Evolutionary conservation across 345 rosid species (phyloP), one percentile per base, ranked within the genome.

Genomic region (Acer campestre): DNA sequence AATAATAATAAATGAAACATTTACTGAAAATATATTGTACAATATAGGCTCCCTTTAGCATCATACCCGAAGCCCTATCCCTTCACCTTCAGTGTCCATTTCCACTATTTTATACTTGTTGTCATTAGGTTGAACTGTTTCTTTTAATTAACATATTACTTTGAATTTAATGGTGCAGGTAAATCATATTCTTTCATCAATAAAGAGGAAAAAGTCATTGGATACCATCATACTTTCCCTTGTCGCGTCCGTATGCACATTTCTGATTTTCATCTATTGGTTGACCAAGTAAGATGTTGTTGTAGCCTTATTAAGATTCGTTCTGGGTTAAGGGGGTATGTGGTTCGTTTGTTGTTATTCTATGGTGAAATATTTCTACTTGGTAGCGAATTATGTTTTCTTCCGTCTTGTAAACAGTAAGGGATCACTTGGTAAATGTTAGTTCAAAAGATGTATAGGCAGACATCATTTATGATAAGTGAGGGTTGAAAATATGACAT

Each of bases 181-280:
- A 81, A 94, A 92, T 77, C 86, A 86, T 42, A 84, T 96, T 78
- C 90, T 96, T 35, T 75, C 95, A 10, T 84, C 97, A 27, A 96
- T 96, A 84, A 94, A 90, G 92, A 89, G 97, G 88, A 96, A 90
- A 86, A 94, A 92, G 88, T 96, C 99, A 0, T 88, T 92, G 98
- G 99, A 96, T 79, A 86, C 98, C 17, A 88, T 96, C 80, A 94
- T 92, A 76, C 91, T 96, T 70, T 89, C 99, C 69, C 97, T 96
- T 18, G 97, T 96, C 31, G 98, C 98, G 22, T 94, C 99, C 12
- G 92, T 92, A 20, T 96, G 99, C 94, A 90, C 91, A 1, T 92
- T 96, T 85, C 97, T 94, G 75, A 94, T 96, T 71, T 87, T 96
- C 75, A 86, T 96, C 76, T 94, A 96, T 81, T 96, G 99, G 99